These are phyloP conservation scores for Suillus plorans DNA, from an alignment of 768 basidiomycete species.

Conservation along the genomic window DNA sequence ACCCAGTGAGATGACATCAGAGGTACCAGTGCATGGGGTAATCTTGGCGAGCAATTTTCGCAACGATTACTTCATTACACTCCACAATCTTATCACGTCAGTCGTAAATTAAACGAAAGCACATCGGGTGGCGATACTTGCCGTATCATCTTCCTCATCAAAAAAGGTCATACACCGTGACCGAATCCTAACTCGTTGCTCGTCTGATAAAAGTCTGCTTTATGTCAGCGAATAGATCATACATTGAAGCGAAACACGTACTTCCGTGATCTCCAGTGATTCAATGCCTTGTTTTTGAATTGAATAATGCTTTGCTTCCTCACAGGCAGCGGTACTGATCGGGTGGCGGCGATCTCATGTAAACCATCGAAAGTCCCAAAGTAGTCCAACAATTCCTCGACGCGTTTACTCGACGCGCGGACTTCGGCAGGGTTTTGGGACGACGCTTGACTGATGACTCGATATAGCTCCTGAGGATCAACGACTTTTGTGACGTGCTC, in stretches of 20 bases:
- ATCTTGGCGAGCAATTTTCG: constrained; percentile 77
- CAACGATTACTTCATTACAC: constrained; percentile 71
- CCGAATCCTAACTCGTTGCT: constrained; percentile 67
- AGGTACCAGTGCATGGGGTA: constrained; percentile 71
- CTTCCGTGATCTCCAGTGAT: constrained; percentile 81
- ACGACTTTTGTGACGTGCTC: constrained; percentile 34
- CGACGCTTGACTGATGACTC: constrained; percentile 64
- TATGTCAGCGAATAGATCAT: constrained; percentile 13
- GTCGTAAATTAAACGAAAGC: constrained; percentile 5
- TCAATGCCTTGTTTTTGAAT: constrained; percentile 77
- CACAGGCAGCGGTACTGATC: constrained; percentile 57
- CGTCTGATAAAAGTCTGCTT: constrained; percentile 63
- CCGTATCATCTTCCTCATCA: constrained; percentile 74
- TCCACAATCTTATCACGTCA: constrained; percentile 61
- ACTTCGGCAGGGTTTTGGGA: constrained; percentile 63
- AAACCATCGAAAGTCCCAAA: constrained; percentile 71
- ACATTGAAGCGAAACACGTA: constrained; percentile 30
- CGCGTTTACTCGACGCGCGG: constrained; percentile 51
- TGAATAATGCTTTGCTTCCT: constrained; percentile 85
- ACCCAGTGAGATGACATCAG: background rate
- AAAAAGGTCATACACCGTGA: constrained; percentile 63
- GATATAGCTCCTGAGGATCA: constrained; percentile 62
- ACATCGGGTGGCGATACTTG: constrained; percentile 30
- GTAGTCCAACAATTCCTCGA: constrained; percentile 67
- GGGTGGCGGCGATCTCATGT: constrained; percentile 69